A percentile compares a stretch with the other conserved stretches of the same genome.
Conservation (phyloP, 2,329 filamentous ascomycete species). For the Paracamarosporium sp. region DNA sequence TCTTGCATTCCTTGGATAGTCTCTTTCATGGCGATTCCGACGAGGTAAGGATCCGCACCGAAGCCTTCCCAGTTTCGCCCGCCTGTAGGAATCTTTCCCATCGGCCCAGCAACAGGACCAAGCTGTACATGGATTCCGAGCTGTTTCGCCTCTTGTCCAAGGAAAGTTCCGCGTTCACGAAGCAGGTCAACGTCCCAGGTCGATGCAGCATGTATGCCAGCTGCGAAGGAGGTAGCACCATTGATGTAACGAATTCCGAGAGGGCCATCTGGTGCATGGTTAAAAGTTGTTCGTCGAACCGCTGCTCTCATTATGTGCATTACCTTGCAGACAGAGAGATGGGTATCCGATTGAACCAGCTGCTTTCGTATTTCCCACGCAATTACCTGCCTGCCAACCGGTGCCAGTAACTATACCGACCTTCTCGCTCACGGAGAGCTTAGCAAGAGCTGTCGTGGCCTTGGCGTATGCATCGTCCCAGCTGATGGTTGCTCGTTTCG, state of each 20-base stretch:
- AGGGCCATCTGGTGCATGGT: slow-evolving; percentile 35
- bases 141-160: slow-evolving; percentile 48
- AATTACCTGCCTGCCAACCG: slow-evolving; percentile 42
- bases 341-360: slow-evolving; percentile 44
- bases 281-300: slow-evolving; percentile 7
- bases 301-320: not conserved
- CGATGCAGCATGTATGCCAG: slow-evolving; percentile 46
- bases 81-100: slow-evolving; percentile 47
- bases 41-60: slow-evolving; percentile 56
- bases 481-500: slow-evolving; percentile 32
- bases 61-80: slow-evolving; percentile 60
- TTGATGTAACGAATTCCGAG: slow-evolving; percentile 47
- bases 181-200: slow-evolving; percentile 49
- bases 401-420: slow-evolving; percentile 46
- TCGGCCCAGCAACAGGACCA: slow-evolving; percentile 51
- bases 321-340: slow-evolving; percentile 48
- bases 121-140: slow-evolving; percentile 53
- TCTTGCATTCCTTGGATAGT: slow-evolving; percentile 55
- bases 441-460: slow-evolving; percentile 47
- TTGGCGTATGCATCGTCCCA: slow-evolving; percentile 51
- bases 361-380: slow-evolving; percentile 46
- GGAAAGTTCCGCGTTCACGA: slow-evolving; percentile 40
- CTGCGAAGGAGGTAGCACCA: slow-evolving; percentile 47
- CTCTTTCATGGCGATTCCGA: slow-evolving; percentile 51
- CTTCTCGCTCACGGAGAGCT: slow-evolving; percentile 49